These are phyloP conservation scores for Boletus patriciae DNA, from an alignment of 768 basidiomycete genomes.

Conservation along the genomic window DNA sequence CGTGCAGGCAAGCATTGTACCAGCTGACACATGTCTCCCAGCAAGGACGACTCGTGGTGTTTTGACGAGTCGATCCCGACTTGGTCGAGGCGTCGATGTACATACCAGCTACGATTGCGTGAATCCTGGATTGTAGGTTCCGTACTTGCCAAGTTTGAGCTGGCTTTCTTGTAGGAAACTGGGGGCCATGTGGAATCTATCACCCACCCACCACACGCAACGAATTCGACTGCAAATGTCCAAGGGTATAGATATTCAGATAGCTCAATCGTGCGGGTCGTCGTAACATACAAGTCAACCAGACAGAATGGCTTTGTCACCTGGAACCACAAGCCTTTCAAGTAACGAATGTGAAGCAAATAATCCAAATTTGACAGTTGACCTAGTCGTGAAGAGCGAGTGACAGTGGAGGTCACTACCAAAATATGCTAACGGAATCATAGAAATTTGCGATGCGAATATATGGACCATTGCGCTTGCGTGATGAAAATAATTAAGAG, in stretches of 20 bases:
- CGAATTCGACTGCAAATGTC: neutral
- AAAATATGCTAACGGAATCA: conserved; percentile 10
- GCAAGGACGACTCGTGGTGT: neutral
- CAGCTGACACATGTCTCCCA: neutral
- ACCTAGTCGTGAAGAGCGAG: conserved; percentile 1
- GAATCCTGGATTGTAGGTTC: neutral
- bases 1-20: neutral
- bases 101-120: neutral
- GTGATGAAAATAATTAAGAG: conserved; percentile 7
- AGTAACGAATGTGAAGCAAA: conserved; percentile 8
- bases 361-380: conserved; percentile 8
- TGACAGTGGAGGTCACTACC: neutral
- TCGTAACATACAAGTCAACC: conserved; percentile 3
- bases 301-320: neutral
- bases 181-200: neutral
- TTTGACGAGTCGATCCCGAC: neutral
- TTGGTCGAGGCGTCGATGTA: neutral
- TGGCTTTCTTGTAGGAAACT: neutral
- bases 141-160: neutral
- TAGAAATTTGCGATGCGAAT: conserved; percentile 19
- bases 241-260: neutral
- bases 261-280: neutral
- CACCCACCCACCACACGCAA: neutral
- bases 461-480: conserved; percentile 17
- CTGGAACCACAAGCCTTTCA: neutral